Evolutionary conservation across 75 land plant genomes (phyloP).

Genomic region (Sequoia sempervirens): DNA sequence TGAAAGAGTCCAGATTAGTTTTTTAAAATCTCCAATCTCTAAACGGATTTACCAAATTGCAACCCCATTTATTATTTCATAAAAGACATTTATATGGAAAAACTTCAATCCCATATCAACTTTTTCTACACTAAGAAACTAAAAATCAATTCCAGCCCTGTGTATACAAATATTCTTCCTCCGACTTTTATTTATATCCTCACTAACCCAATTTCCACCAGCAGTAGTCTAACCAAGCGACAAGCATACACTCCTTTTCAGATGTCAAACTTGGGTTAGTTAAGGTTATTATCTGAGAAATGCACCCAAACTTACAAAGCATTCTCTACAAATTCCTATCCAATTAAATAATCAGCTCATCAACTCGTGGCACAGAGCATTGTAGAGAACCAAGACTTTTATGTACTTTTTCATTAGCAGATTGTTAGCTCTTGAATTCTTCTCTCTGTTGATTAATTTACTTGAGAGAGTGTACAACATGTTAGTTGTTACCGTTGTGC

Average conservation of each 20-base stretch:
- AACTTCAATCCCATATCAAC: neutral
- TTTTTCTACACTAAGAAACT: neutral
- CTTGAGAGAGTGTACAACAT: neutral
- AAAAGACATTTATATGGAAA: neutral
- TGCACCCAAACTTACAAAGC: neutral
- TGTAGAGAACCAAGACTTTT: neutral
- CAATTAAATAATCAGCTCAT: neutral
- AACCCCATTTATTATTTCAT: neutral
- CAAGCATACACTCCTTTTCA: neutral
- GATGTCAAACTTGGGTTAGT: neutral
- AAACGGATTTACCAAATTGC: neutral
- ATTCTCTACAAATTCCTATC: neutral
- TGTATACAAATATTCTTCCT: neutral
- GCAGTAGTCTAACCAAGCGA: neutral
- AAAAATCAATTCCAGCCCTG: neutral
- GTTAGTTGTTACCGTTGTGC: conserved; percentile 4
- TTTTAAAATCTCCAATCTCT: neutral
- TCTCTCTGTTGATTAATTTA: neutral
- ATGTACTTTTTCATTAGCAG: neutral
- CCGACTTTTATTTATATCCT: neutral
- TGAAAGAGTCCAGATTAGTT: neutral
- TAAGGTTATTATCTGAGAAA: neutral
- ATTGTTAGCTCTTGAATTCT: neutral
- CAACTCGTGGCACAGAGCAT: neutral
- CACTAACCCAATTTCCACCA: neutral